Conservation (phyloP, 345 rosid species). For the Populus tremula region DNA sequence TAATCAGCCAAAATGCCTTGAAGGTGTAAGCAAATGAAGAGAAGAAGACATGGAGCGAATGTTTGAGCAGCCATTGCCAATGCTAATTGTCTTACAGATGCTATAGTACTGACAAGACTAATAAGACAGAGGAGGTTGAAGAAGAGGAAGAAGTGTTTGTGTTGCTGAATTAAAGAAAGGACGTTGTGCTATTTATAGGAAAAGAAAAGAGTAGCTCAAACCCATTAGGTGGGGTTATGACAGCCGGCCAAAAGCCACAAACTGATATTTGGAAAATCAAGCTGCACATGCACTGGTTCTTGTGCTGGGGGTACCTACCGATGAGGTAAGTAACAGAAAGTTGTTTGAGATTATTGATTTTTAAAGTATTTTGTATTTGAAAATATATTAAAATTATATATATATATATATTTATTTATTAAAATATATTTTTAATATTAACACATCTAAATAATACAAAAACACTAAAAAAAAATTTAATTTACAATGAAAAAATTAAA, state of each 20-base stretch:
- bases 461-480: too few relatives aligned
- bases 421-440: too few relatives aligned
- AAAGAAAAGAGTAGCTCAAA: background rate
- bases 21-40: slow-evolving; percentile 10
- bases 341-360: too few relatives aligned
- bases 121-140: background rate
- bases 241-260: slow-evolving; percentile 4
- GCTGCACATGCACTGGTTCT: slow-evolving; percentile 19
- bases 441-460: fast-evolving
- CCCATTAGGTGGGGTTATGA: background rate
- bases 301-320: slow-evolving; percentile 18
- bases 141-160: background rate
- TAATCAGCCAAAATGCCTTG: slow-evolving; percentile 20
- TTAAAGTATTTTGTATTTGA: too few relatives aligned
- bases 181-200: slow-evolving; percentile 24
- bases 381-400: too few relatives aligned
- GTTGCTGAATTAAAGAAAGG: background rate
- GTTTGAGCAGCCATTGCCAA: slow-evolving; percentile 24
- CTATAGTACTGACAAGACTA: background rate
- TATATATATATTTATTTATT: too few relatives aligned
- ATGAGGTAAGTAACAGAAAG: background rate
- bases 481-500: too few relatives aligned
- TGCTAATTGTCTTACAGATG: background rate
- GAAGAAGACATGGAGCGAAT: slow-evolving; percentile 5
- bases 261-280: slow-evolving; percentile 4